Evolutionary conservation across 2,329 filamentous ascomycete genomes (phyloP).

Genomic region (Ceratocystis papillata): DNA sequence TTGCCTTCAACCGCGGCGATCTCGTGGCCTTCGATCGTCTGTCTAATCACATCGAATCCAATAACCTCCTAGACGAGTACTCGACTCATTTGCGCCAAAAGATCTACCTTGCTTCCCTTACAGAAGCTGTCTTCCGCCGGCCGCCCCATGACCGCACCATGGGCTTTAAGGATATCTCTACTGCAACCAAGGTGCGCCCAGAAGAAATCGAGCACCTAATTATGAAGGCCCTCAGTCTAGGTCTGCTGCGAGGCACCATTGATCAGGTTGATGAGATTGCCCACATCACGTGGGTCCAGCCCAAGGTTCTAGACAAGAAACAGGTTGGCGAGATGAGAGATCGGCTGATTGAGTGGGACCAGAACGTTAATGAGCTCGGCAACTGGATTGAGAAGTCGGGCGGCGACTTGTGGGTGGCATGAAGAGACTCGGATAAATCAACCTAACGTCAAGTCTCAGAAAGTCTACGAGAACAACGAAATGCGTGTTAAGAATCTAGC

Average conservation of each 20-base stretch:
- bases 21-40: conserved; percentile 76
- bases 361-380: conserved; percentile 86
- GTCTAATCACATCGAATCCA: conserved; percentile 67
- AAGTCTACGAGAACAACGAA: conserved; percentile 20
- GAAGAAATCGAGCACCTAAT: conserved; percentile 95
- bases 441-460: background rate
- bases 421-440: conserved; percentile 27
- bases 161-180: conserved; percentile 76
- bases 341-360: conserved; percentile 86
- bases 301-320: conserved; percentile 89
- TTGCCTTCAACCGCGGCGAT: conserved; percentile 95
- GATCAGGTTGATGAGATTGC: conserved; percentile 93
- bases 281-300: conserved; percentile 96
- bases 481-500: background rate
- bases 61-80: conserved; percentile 68
- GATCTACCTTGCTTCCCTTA: conserved; percentile 91
- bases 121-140: conserved; percentile 90
- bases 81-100: conserved; percentile 84
- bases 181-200: conserved; percentile 82
- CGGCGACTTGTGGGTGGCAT: conserved; percentile 91
- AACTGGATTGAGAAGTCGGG: conserved; percentile 94
- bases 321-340: conserved; percentile 90
- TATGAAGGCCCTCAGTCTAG: conserved; percentile 97
- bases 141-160: conserved; percentile 92
- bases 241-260: conserved; percentile 79